These are phyloP conservation scores for Kodamaea ohmeri DNA, from an alignment of 1,139 yeast species.

Conservation along the genomic window DNA sequence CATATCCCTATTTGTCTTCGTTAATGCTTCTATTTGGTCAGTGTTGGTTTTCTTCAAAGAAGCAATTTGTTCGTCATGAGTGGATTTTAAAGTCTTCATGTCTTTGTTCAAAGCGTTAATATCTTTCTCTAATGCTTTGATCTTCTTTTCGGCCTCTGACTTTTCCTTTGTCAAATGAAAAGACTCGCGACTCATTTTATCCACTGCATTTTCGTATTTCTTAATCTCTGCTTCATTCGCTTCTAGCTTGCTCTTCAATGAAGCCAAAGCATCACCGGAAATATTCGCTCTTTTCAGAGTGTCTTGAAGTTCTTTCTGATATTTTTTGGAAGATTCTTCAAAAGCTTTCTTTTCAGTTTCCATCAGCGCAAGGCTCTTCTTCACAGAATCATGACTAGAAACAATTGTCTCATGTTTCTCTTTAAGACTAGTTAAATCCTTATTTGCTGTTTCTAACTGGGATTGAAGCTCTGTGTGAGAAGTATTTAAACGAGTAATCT, in stretches of 20 bases:
- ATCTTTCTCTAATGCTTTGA: conserved; percentile 43
- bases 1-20: conserved; percentile 22
- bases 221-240: conserved; percentile 46
- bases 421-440: conserved; percentile 31
- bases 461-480: conserved; percentile 27
- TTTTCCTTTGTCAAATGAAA: conserved; percentile 63
- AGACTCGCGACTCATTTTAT: conserved; percentile 84
- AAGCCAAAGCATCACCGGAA: conserved; percentile 22
- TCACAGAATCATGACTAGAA: conserved; percentile 10
- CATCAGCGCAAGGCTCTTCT: conserved; percentile 13
- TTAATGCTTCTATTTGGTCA: conserved; percentile 22
- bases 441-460: conserved; percentile 33
- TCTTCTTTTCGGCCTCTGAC: conserved; percentile 46
- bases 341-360: conserved; percentile 16
- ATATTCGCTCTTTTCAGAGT: conserved; percentile 23
- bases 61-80: conserved; percentile 4
- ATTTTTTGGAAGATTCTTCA: conserved; percentile 28
- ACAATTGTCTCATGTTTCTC: conserved; percentile 10
- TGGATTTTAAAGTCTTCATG: conserved; percentile 7
- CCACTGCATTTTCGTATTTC: conserved; percentile 83
- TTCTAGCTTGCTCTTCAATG: conserved; percentile 28
- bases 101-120: conserved; percentile 17
- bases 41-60: conserved; percentile 21
- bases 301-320: conserved; percentile 31
- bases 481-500: conserved; percentile 29